Conservation (phyloP, 2,329 filamentous ascomycete species). For the Acrodontium crateriforme region DNA sequence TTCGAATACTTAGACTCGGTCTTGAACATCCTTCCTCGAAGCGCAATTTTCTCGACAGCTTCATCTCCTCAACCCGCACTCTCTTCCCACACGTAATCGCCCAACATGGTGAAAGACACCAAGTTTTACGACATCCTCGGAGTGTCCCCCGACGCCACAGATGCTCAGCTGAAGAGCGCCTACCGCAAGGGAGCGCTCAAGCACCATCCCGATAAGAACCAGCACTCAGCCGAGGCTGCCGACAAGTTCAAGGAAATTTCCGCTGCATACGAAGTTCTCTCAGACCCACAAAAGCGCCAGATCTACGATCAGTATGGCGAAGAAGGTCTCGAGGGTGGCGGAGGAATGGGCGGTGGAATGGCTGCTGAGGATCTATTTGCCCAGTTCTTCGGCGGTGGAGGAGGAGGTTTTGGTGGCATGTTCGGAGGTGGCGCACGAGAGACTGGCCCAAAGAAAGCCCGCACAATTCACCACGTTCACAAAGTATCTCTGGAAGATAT, state of each 20-base stretch:
- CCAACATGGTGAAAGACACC: slow-evolving; percentile 63
- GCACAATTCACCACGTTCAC: slow-evolving; percentile 96
- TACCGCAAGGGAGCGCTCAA: slow-evolving; percentile 76
- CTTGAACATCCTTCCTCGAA: too few species aligned
- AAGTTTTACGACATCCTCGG: slow-evolving; percentile 68
- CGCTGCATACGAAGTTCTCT: slow-evolving; percentile 88
- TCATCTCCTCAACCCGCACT: too few species aligned
- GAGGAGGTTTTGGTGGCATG: slow-evolving; percentile 51
- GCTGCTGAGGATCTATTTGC: slow-evolving; percentile 91
- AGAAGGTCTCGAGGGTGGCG: slow-evolving; percentile 79
- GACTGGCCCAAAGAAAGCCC: slow-evolving; percentile 75
- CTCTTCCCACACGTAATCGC: background rate
- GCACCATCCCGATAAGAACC: slow-evolving; percentile 91
- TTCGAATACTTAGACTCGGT: too few species aligned
- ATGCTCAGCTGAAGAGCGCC: slow-evolving; percentile 79
- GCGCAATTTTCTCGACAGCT: too few species aligned
- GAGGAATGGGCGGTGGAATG: slow-evolving; percentile 62
- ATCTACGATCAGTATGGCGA: slow-evolving; percentile 97
- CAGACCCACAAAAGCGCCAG: slow-evolving; percentile 78
- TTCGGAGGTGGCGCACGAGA: slow-evolving; percentile 53
- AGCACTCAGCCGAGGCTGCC: slow-evolving; percentile 79
- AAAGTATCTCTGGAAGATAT: slow-evolving; percentile 97
- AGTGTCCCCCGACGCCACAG: slow-evolving; percentile 65
- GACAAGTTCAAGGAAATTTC: slow-evolving; percentile 98
- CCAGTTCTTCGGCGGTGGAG: slow-evolving; percentile 79